Conservation (phyloP, 139 green algal species). For the Axilococcus clingmanii region DNA sequence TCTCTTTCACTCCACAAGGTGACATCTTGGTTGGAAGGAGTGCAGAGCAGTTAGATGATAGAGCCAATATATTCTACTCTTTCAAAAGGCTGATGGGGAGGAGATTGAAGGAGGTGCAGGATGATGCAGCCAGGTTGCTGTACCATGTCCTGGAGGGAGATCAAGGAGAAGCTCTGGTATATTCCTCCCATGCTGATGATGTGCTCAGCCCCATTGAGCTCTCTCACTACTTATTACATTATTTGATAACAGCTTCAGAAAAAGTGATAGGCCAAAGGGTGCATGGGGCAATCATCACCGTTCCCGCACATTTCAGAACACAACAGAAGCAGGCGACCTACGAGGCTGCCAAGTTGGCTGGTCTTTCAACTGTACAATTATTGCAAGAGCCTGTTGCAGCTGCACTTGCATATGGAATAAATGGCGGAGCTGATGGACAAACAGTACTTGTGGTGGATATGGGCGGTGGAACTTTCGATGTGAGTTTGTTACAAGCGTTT, state of each 20-base stretch:
- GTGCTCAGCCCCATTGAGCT: constrained; percentile 16
- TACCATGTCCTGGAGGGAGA: constrained; percentile 29
- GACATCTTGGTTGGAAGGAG: too few relatives aligned
- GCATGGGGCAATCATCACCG: constrained; percentile 45
- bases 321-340: constrained; percentile 47
- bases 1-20: constrained; percentile 6
- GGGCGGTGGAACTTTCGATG: constrained; percentile 71
- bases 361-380: constrained; percentile 39
- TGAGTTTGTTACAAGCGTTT: constrained; percentile 66
- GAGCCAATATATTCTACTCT: constrained; percentile 49
- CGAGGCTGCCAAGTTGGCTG: constrained; percentile 41
- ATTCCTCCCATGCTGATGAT: constrained; percentile 2
- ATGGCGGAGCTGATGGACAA: constrained; percentile 23
- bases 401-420: constrained; percentile 67
- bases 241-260: constrained; percentile 35
- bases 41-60: too few relatives aligned
- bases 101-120: constrained; percentile 13
- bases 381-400: constrained; percentile 63
- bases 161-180: constrained; percentile 5
- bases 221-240: constrained; percentile 28
- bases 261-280: constrained; percentile 10
- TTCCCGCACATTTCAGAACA: constrained; percentile 58
- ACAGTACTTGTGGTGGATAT: constrained; percentile 78
- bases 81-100: constrained; percentile 64
- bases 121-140: constrained; percentile 6